Percentiles rank a stretch among this genome's conserved stretches.
Evolutionary conservation across 2,329 filamentous ascomycete species (phyloP).

Genomic region (Penicillium sp.): DNA sequence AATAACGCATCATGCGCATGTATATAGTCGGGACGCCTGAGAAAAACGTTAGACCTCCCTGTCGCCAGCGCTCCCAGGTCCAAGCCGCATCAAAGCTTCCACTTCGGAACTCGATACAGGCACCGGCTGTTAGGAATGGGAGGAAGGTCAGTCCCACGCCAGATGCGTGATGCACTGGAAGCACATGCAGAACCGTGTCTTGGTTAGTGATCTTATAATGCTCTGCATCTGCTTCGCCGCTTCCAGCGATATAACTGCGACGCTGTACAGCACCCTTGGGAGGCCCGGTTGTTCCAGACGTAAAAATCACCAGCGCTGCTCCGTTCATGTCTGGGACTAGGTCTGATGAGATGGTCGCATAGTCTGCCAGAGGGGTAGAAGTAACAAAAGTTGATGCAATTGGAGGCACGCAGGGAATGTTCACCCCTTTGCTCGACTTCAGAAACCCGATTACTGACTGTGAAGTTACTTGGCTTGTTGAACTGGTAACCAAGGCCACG

Average conservation of each 20-base stretch:
- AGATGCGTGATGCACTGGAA: constrained; percentile 52
- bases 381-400: constrained; percentile 24
- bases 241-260: constrained; percentile 34
- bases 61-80: constrained; percentile 50
- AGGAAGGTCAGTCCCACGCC: constrained; percentile 45
- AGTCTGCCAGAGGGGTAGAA: constrained; percentile 13
- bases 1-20: constrained; percentile 48
- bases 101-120: constrained; percentile 47
- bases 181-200: constrained; percentile 45
- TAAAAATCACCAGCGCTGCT: constrained; percentile 40
- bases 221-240: constrained; percentile 34
- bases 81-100: constrained; percentile 45
- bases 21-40: constrained; percentile 54
- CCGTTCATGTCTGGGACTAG: constrained; percentile 31
- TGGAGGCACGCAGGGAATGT: constrained; percentile 22
- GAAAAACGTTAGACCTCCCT: constrained; percentile 46
- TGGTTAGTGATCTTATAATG: constrained; percentile 36
- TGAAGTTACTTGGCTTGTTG: constrained; percentile 10
- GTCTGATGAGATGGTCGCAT: constrained; percentile 32
- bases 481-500: constrained; percentile 16
- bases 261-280: constrained; percentile 44
- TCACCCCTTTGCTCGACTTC: constrained; percentile 11
- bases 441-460: constrained; percentile 22
- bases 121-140: constrained; percentile 49
- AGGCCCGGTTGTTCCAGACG: constrained; percentile 39